phyloP scores from a whole-genome alignment of 306 rosid species.

The Acacia melanoxylon region DNA sequence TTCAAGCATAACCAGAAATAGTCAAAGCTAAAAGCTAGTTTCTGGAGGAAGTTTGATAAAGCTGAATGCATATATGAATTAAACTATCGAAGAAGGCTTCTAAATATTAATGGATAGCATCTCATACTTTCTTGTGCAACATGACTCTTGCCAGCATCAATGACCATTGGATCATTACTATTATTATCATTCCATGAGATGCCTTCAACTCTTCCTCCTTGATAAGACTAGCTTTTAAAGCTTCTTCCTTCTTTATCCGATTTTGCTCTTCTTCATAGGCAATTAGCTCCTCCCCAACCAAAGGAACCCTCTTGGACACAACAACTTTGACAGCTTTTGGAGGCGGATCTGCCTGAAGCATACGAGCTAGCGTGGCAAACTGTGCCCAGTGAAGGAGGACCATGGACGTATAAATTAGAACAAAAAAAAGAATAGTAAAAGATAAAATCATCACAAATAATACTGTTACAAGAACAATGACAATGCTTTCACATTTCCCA shows the following conservation, averaged over 20 bases:
- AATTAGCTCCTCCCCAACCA: conserved; percentile 90
- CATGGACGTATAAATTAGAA: conserved; percentile 26
- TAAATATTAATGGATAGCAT: background rate
- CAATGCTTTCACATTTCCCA: background rate
- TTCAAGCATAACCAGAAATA: conserved; percentile 2
- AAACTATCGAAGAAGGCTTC: conserved; percentile 8
- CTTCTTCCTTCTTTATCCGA: conserved; percentile 84
- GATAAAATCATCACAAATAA: background rate
- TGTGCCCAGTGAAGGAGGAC: conserved; percentile 29
- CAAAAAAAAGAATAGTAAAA: conserved; percentile 6
- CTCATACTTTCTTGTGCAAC: conserved; percentile 35
- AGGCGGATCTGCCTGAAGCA: conserved; percentile 98
- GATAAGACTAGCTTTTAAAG: conserved; percentile 78
- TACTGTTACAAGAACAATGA: background rate
- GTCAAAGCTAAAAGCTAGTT: conserved; percentile 16
- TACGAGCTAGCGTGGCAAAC: conserved; percentile 94
- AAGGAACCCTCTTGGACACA: conserved; percentile 92
- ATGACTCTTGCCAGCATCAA: conserved; percentile 61
- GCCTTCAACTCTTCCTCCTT: conserved; percentile 88
- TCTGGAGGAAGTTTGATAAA: background rate
- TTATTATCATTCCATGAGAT: conserved; percentile 54
- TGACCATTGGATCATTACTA: conserved; percentile 71
- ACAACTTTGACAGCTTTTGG: conserved; percentile 97
- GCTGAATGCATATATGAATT: background rate
- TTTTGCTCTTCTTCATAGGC: conserved; percentile 96